Evolutionary conservation across 2,329 filamentous ascomycete genomes (phyloP), one percentile per base, ranked within the genome.

Genomic region (Mollisia scopiformis): DNA sequence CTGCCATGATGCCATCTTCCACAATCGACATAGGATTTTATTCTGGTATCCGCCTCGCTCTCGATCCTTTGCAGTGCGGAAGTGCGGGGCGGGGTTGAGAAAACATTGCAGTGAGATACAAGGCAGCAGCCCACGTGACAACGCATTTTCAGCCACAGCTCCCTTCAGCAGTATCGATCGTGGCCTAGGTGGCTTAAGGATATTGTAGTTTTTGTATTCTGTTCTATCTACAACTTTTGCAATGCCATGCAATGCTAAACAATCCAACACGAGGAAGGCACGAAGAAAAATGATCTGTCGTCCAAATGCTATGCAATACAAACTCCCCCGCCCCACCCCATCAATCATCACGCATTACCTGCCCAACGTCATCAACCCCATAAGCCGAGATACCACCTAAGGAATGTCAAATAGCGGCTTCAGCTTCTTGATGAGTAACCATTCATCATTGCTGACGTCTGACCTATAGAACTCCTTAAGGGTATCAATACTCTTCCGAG

Each of bases 381-480:
- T 6, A 47, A 14, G 4, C 35, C 19, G 11, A 19, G 28, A 2
- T 27, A 7, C 49, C 19, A 51, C 13, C 27, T 51, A 72, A 61
- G 71, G 71, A 76, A 97, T 90, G 77, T 98, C 95, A 75, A 98
- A 97, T 68, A 96, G 75, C 41, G 91, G 88, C 86, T 99, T 99
- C 74, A 99, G 81, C 84, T 97, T 96, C 78, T 94, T 91, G 73
- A 99, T 92, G 66, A 99, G 82, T 73, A 86, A 83, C 95, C 95
- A 99, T 79, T 99, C 95, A 11, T 98, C 95, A 78, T 91, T 94
- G 52, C 84, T 85, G 43, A 97, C 92, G 62, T 97, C 93, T 60
- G 87, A 81, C 59, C 93, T 84, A 80, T 97, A 99, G 76, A 92
- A 97, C 74, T 97, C 92, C 84, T 99, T 99, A 66, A 99, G 85